Evolutionary conservation across 306 rosid species (phyloP), one percentile per base, ranked within the genome.

Genomic region (Psophocarpus tetragonolobus): DNA sequence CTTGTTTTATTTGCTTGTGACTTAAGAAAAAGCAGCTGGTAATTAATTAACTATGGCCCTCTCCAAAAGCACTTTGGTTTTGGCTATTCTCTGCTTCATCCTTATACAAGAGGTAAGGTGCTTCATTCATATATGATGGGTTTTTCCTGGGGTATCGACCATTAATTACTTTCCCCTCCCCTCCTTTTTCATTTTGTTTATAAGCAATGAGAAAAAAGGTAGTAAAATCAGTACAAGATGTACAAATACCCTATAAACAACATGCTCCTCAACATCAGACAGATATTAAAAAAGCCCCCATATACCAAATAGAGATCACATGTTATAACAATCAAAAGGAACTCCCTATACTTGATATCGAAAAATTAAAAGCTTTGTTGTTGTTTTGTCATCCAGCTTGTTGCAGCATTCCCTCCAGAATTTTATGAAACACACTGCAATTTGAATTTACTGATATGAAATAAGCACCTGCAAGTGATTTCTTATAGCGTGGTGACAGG

Each of bases 101-200:
- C 53, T 83, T 5, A 10, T 75, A 24, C 87, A 80, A 4, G 84
- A 80, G 87, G 87, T 84, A 63, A 67, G 77, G 23, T 79, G 7
- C 9, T 41, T 68, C 32, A 32, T 32, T 23, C 64, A 20, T n/a
- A n/a, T n/a, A n/a, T n/a, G n/a, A n/a, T n/a, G 57, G 24, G 12
- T 39, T 67, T 23, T 38, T 56, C 15, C 15, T 23, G 15, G 14
- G 29, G 36, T 38, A 38, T 23, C 1, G 50, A 7, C 1, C 53
- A 45, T 45, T 15, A 45, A 4, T 33, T 17, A 50, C 15, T 67
- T 3, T 13, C 1, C 3, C 14, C 15, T 1, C 3, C 14, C 15
- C 23, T 2, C 26, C 27, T 51, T 51, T 51, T 51, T 18, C 57
- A 50, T 50, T 17, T 48, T 47, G 13, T 18, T 18, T 18, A 20